Conservation (phyloP, 306 rosid genomes). For the Acacia crassicarpa region DNA sequence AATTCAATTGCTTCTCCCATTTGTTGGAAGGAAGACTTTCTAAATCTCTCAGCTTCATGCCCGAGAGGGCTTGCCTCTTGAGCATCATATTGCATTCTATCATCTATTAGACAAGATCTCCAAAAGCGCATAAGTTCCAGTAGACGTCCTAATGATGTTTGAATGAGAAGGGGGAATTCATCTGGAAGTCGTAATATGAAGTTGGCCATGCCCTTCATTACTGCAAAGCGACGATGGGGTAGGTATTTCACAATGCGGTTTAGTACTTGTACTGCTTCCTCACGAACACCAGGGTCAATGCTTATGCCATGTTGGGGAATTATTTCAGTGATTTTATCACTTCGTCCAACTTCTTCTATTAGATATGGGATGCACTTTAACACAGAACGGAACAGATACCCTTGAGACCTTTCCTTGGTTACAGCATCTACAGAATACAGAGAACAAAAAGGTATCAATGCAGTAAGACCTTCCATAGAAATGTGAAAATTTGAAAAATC, state of each 20-base stretch:
- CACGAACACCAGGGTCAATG: constrained; percentile 99
- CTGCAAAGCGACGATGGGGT: constrained; percentile 97
- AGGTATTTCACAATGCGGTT: constrained; percentile 89
- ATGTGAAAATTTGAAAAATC: not conserved
- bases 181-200: constrained; percentile 92
- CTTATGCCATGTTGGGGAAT: constrained; percentile 99
- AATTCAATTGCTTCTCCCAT: constrained; percentile 79
- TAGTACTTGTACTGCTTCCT: constrained; percentile 95
- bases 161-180: constrained; percentile 98
- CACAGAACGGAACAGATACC: constrained; percentile 92
- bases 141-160: constrained; percentile 92
- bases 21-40: constrained; percentile 75
- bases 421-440: constrained; percentile 76
- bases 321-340: constrained; percentile 96
- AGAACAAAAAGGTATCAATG: constrained; percentile 20
- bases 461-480: constrained; percentile 21
- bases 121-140: constrained; percentile 98
- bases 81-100: constrained; percentile 64
- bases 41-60: constrained; percentile 63
- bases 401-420: constrained; percentile 98
- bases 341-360: constrained; percentile 97
- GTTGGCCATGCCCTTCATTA: constrained; percentile 96
- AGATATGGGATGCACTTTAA: constrained; percentile 96
- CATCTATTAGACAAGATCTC: constrained; percentile 95
- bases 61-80: constrained; percentile 49